phyloP scores from a whole-genome alignment of 2,329 filamentous ascomycete genomes.

The Dendrostoma leiphaemia region DNA sequence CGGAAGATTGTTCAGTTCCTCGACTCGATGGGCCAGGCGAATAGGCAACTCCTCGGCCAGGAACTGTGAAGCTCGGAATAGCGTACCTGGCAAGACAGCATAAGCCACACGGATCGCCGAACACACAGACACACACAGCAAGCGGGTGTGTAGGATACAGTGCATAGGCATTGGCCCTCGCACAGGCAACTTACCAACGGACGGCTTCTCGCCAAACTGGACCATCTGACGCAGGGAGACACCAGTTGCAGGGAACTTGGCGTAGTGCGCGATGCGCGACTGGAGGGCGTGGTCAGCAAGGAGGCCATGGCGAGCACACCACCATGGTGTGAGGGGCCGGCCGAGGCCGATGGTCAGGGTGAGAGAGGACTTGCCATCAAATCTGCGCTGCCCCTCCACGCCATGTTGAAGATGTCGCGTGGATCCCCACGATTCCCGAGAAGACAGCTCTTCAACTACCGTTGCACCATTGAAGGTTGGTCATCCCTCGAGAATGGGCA shows the following conservation, averaged over 20 bases:
- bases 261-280: conserved; percentile 94
- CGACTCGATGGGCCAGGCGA: conserved; percentile 90
- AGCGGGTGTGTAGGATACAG: conserved; percentile 1
- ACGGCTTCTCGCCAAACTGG: conserved; percentile 93
- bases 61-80: conserved; percentile 97
- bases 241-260: conserved; percentile 93
- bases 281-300: background rate
- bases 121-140: background rate
- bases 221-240: conserved; percentile 98
- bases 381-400: conserved; percentile 87
- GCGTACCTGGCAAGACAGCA: conserved; percentile 61
- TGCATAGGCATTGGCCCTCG: background rate
- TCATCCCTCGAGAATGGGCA: background rate
- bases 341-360: background rate
- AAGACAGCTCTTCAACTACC: conserved; percentile 11
- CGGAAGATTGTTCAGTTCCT: conserved; percentile 87
- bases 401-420: conserved; percentile 59
- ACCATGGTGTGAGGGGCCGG: background rate
- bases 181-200: conserved; percentile 74
- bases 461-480: conserved; percentile 16
- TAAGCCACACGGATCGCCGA: conserved; percentile 9
- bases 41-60: conserved; percentile 97
- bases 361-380: conserved; percentile 59
- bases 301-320: background rate
- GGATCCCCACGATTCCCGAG: conserved; percentile 18